phyloP scores from a whole-genome alignment of 306 rosid genomes.

The Sindora glabra region DNA sequence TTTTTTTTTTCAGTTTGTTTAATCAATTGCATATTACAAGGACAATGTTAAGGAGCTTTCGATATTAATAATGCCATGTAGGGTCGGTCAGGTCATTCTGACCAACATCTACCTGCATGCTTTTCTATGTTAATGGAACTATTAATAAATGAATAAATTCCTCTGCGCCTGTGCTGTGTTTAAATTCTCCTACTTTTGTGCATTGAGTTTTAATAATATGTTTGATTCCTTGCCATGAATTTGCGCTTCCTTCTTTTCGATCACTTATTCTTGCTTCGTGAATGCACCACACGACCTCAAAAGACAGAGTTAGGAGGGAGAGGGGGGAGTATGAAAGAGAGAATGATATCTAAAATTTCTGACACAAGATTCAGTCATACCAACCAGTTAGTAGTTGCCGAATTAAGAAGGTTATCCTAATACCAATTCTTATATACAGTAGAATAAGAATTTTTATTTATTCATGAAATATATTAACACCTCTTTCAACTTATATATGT shows the following conservation, averaged over 20 bases:
- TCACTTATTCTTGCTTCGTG: conserved; percentile 21
- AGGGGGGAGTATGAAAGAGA: not conserved
- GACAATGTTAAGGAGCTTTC: no score
- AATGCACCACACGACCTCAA: not conserved
- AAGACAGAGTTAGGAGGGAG: not conserved
- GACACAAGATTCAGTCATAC: conserved; percentile 1
- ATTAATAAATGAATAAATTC: conserved; percentile 26
- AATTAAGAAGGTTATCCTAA: not conserved
- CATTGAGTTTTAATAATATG: conserved; percentile 4
- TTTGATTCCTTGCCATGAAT: conserved; percentile 23
- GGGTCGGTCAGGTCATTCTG: conserved; percentile 27
- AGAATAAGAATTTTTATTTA: no score
- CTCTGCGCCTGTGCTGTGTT: conserved; percentile 31
- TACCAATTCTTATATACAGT: no score
- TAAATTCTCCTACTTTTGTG: conserved; percentile 7
- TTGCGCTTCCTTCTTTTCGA: conserved; percentile 30
- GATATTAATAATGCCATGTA: conserved; percentile 22
- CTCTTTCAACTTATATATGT: no score
- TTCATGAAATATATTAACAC: no score
- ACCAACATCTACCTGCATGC: conserved; percentile 25
- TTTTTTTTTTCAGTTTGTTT: conserved; percentile 13
- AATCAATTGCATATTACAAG: no score
- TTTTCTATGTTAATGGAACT: conserved; percentile 32
- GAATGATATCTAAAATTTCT: conserved; percentile 13
- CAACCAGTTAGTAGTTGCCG: not conserved